phyloP scores from a whole-genome alignment of 768 basidiomycete genomes.

The Leccinellum rugosiceps region DNA sequence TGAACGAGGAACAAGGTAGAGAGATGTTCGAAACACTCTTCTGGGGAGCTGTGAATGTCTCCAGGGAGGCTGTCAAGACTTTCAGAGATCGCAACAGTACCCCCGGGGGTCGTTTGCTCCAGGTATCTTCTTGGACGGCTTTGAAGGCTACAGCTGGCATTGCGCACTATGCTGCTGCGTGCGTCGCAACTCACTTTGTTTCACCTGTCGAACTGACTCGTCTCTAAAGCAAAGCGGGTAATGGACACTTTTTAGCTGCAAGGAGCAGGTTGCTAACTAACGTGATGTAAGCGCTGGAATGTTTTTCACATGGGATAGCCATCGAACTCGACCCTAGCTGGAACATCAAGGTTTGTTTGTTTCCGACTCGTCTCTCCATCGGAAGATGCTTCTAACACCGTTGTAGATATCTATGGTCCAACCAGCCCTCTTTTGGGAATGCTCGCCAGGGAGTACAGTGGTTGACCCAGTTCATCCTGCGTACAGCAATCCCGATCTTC shows the following conservation, averaged over 20 bases:
- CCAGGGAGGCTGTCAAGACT: slow-evolving; percentile 29
- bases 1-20: slow-evolving; percentile 32
- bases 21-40: slow-evolving; percentile 39
- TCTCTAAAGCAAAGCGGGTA: slow-evolving; percentile 26
- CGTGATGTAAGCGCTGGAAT: slow-evolving; percentile 34
- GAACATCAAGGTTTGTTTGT: slow-evolving; percentile 46
- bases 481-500: slow-evolving; percentile 13
- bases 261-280: background rate
- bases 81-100: slow-evolving; percentile 41
- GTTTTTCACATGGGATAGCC: slow-evolving; percentile 36
- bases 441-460: background rate
- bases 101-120: slow-evolving; percentile 37
- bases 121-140: slow-evolving; percentile 31
- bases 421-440: slow-evolving; percentile 23
- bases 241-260: background rate
- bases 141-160: slow-evolving; percentile 19
- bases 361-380: background rate
- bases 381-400: background rate
- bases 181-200: slow-evolving; percentile 6
- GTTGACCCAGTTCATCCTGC: slow-evolving; percentile 20
- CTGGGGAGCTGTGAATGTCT: slow-evolving; percentile 36
- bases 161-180: slow-evolving; percentile 27
- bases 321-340: slow-evolving; percentile 43
- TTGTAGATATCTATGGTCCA: slow-evolving; percentile 25
- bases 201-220: background rate